phyloP scores from a whole-genome alignment of 169 alveolate species.

The Pseudocohnilembus persalinus region DNA sequence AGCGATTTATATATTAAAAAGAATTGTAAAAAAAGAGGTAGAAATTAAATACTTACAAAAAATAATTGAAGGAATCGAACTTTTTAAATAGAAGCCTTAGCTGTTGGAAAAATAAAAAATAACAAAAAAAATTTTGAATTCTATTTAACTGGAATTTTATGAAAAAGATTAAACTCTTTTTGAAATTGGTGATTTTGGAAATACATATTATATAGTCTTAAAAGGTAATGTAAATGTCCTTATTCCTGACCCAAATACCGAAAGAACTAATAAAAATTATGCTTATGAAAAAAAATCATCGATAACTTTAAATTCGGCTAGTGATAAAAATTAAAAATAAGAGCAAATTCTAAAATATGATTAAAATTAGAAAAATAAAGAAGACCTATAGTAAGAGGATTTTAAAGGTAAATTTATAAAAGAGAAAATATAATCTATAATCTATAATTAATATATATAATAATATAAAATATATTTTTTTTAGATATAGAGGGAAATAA shows the following conservation, averaged over 20 bases:
- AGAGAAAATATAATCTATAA: too few relatives aligned
- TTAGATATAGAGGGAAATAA: background rate
- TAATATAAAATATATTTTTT: too few relatives aligned
- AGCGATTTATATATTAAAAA: background rate
- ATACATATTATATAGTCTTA: background rate
- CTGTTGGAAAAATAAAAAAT: background rate
- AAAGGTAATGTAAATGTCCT: background rate
- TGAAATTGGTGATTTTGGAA: background rate
- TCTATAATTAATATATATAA: too few relatives aligned
- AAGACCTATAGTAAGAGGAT: background rate
- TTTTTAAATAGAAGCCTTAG: background rate
- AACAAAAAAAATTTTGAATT: background rate
- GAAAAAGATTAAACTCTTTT: background rate
- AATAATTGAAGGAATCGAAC: background rate
- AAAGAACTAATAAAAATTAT: background rate
- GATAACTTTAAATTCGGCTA: background rate
- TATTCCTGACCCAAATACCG: background rate
- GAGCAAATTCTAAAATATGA: background rate
- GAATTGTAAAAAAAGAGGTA: background rate
- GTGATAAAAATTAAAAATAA: background rate
- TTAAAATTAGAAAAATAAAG: background rate
- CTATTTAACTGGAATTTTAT: background rate
- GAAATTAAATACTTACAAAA: background rate
- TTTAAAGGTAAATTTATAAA: background rate
- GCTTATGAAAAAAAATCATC: background rate